These are phyloP conservation scores for bread wheat (Triticum aestivum) DNA, from an alignment of 176 grass and related monocot species.

Conservation along the genomic window IWGSC_CS_RefSeq_v2.1 NC_057809.1:549412201-549412700, in stretches of 20 bases:
- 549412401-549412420: slow-evolving; percentile 46
- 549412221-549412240: slow-evolving; percentile 35
- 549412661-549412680: slow-evolving; percentile 54
- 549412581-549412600: slow-evolving; percentile 40
- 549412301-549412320: slow-evolving; percentile 47
- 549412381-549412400: slow-evolving; percentile 35
- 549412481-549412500: slow-evolving; percentile 56
- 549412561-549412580: slow-evolving; percentile 54
- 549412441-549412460: slow-evolving; percentile 27
- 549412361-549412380: slow-evolving; percentile 15
- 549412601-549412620: slow-evolving; percentile 48
- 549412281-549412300: slow-evolving; percentile 28
- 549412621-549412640: slow-evolving; percentile 32
- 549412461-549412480: slow-evolving; percentile 41
- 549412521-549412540: slow-evolving; percentile 25
- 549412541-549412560: slow-evolving; percentile 44
- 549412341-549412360: slow-evolving; percentile 41
- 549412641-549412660: slow-evolving; percentile 54
- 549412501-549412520: slow-evolving; percentile 34
- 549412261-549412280: slow-evolving; percentile 45
- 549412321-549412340: slow-evolving; percentile 59
- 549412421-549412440: slow-evolving; percentile 34
- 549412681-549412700: slow-evolving; percentile 40
- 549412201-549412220: slow-evolving; percentile 42
- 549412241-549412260: slow-evolving; percentile 40